Evolutionary conservation across 140 eudicot species (phyloP).

Genomic region (Cichorium intybus): DNA sequence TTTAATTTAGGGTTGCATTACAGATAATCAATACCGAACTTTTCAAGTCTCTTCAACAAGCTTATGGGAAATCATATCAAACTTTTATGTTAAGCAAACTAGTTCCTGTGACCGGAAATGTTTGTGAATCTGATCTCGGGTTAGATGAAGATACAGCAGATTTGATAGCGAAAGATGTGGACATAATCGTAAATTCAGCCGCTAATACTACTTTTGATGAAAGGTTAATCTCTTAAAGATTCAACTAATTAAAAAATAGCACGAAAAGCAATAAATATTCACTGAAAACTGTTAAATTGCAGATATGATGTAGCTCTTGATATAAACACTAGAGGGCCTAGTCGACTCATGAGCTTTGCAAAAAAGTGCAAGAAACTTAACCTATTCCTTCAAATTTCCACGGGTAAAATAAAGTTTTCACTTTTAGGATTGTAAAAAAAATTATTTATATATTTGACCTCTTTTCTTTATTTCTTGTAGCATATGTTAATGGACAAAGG

Average conservation of each 20-base stretch:
- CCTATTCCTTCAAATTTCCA: conserved; percentile 85
- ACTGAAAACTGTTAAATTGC: conserved; percentile 5
- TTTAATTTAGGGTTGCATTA: conserved; percentile 27
- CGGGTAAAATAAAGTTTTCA: conserved; percentile 45
- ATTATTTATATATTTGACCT: background rate
- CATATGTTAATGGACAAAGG: conserved; percentile 95
- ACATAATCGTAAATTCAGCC: conserved; percentile 85
- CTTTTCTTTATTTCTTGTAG: conserved; percentile 43
- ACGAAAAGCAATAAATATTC: background rate
- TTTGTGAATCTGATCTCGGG: conserved; percentile 81
- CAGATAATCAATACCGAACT: conserved; percentile 81
- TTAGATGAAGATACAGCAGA: conserved; percentile 54
- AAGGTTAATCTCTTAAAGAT: conserved; percentile 42
- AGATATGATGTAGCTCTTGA: conserved; percentile 94
- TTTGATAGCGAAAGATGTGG: conserved; percentile 67
- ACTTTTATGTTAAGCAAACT: conserved; percentile 86
- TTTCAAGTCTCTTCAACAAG: conserved; percentile 77
- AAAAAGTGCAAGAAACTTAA: conserved; percentile 76
- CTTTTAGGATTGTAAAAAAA: background rate
- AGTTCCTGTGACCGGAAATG: conserved; percentile 85
- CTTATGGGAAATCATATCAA: conserved; percentile 74
- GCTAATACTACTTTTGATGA: conserved; percentile 96
- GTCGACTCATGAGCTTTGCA: conserved; percentile 81
- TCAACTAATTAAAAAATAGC: background rate
- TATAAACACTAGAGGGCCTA: conserved; percentile 87